Evolutionary conservation across 225 moss, liverwort and hornwort genomes (phyloP).

Genomic region (Marchantia polymorpha): DNA sequence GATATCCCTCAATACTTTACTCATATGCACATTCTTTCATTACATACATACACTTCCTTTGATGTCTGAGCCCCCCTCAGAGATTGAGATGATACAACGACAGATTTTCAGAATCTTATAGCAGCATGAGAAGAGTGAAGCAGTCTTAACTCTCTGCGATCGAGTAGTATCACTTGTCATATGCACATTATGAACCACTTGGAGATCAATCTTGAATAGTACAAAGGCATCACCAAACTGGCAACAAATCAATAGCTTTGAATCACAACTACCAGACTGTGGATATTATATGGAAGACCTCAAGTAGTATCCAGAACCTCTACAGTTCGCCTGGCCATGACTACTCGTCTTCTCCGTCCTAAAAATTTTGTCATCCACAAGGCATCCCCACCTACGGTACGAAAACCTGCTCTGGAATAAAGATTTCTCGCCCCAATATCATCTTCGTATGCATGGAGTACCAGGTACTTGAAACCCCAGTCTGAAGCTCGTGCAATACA

Average conservation of each 20-base stretch:
- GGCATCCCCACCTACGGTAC: constrained; percentile 64
- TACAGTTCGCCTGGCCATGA: constrained; percentile 68
- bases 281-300: neutral
- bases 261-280: constrained; percentile 9
- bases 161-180: too few species aligned
- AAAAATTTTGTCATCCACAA: constrained; percentile 82
- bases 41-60: too few species aligned
- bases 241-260: neutral
- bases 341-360: constrained; percentile 73
- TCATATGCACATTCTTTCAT: too few species aligned
- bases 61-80: too few species aligned
- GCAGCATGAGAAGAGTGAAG: too few species aligned
- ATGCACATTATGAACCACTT: too few species aligned
- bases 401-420: constrained; percentile 77
- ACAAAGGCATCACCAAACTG: too few species aligned
- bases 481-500: constrained; percentile 69
- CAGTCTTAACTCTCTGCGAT: too few species aligned
- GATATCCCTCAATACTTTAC: too few species aligned
- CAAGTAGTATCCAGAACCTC: neutral
- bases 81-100: too few species aligned
- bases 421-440: constrained; percentile 73
- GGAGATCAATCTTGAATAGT: too few species aligned
- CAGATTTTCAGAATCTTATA: too few species aligned
- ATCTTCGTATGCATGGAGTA: constrained; percentile 90
- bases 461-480: constrained; percentile 84